Evolutionary conservation across 2,329 filamentous ascomycete genomes (phyloP), one percentile per base, ranked within the genome.

Genomic region (Neopestalotiopsis sp.): DNA sequence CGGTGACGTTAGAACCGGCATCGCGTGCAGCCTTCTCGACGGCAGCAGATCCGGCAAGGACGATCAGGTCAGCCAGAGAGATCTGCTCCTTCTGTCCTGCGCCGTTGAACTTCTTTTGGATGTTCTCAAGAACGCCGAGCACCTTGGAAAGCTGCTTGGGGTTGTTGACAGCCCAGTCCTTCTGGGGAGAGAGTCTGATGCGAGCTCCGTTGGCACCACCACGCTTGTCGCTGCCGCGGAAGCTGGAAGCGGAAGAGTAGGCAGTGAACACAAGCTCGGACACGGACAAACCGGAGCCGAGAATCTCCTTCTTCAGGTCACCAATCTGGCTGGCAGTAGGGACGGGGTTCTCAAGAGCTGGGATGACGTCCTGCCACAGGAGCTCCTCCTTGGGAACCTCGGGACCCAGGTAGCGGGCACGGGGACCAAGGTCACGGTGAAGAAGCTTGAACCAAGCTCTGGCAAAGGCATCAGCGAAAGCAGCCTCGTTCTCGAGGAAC

Each of bases 401-500:
- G 1, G 92, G 92, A 38, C 92, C 92, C 61, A 94, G 76, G 84
- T 92, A 94, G 77, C 91, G 91, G 30, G 86, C 78, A 67, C 88
- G 84, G 58, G 92, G 92, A 17, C 92, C 92, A 82, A 95, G 88
- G 78, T 94, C 92, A 82, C 92, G 92, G 83, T 95, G 92, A 42
- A 92, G 85, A 57, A 95, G 87, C 88, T 95, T 94, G 88, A 93
- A 95, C 92, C 92, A 95, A 14, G 92, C 92, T 64, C 89, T 88
- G 28, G 87, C 84, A 76, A 94, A 95, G 9, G 87, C 90, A 70
- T 94, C 89, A 67, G 85, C 86, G 52, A 94, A 86, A 83, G 93
- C 81, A 60, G 92, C 86, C 1, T 90, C 90, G 81, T 94, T 82
- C 73, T 89, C 88, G 61, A 91, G 83, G 87, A 90, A 94, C 74